Conservation (phyloP, 495 filamentous ascomycete genomes). For the Penicillium samsonianum region DNA sequence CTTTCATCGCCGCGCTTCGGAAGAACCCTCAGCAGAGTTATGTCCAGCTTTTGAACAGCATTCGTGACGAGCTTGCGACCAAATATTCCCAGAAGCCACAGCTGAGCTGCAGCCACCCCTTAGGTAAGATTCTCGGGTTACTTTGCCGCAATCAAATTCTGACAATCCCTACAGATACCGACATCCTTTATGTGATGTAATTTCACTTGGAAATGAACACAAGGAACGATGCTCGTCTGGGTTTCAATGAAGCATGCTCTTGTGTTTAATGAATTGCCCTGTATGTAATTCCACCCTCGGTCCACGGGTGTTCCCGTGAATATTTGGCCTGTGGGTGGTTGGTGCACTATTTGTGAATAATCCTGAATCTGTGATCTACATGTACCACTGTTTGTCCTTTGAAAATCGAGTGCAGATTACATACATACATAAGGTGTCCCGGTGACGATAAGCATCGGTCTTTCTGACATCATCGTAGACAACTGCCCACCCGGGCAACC, state of each 20-base stretch:
- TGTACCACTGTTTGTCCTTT: background rate
- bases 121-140: constrained; percentile 62
- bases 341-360: constrained; percentile 22
- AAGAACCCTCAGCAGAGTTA: constrained; percentile 99
- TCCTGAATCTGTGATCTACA: constrained; percentile 16
- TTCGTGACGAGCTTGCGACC: constrained; percentile 83
- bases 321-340: constrained; percentile 11
- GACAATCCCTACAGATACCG: constrained; percentile 52
- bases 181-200: constrained; percentile 68
- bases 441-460: constrained; percentile 14
- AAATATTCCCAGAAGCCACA: constrained; percentile 97
- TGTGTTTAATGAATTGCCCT: constrained; percentile 19
- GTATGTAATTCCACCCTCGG: constrained; percentile 28
- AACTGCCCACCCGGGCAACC: background rate
- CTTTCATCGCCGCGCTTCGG: constrained; percentile 89
- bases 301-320: constrained; percentile 22
- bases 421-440: too few species aligned
- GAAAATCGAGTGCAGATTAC: background rate
- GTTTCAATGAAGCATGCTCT: constrained; percentile 10
- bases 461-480: constrained; percentile 25
- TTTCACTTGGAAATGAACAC: constrained; percentile 6
- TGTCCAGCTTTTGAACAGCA: constrained; percentile 91
- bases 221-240: background rate
- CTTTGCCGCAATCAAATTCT: constrained; percentile 14
- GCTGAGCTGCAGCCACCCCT: constrained; percentile 91